A percentile compares a stretch with the other conserved stretches of the same genome.
phyloP scores from a whole-genome alignment of 106 monocot genomes.

The Acorus calamus region DNA sequence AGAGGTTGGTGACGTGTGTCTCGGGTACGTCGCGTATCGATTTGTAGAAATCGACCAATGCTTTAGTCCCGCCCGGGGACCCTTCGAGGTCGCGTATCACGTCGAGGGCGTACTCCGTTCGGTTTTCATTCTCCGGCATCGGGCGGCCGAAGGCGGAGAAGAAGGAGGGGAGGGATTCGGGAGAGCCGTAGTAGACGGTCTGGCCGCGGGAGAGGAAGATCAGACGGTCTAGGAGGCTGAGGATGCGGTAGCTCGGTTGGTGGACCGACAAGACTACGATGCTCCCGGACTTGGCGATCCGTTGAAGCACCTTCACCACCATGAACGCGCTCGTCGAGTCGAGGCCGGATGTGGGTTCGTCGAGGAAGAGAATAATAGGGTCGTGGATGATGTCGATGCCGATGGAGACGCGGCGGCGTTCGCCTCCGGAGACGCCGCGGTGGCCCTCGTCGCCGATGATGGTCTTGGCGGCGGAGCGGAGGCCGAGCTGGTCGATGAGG shows the following conservation, averaged over 20 bases:
- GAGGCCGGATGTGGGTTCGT: too few relatives aligned
- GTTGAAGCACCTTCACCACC: slow-evolving; percentile 78
- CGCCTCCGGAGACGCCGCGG: slow-evolving; percentile 79
- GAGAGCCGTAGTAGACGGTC: slow-evolving; percentile 56
- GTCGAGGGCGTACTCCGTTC: too few relatives aligned
- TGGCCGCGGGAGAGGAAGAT: slow-evolving; percentile 70
- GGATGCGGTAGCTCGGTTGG: slow-evolving; percentile 80
- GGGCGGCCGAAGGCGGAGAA: slow-evolving; percentile 9
- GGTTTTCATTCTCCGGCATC: too few relatives aligned
- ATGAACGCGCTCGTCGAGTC: slow-evolving; percentile 66
- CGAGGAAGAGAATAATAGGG: slow-evolving; percentile 63
- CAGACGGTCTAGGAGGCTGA: slow-evolving; percentile 64
- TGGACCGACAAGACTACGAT: slow-evolving; percentile 83
- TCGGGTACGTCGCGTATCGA: neutral
- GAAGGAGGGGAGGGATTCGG: slow-evolving; percentile 36
- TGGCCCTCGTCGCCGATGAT: slow-evolving; percentile 81
- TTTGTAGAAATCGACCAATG: too few relatives aligned
- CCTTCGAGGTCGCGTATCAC: too few relatives aligned
- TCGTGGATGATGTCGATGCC: slow-evolving; percentile 93
- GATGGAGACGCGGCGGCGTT: slow-evolving; percentile 73
- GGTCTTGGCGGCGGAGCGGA: slow-evolving; percentile 44
- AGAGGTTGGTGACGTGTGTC: neutral
- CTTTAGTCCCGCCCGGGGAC: too few relatives aligned
- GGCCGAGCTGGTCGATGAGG: slow-evolving; percentile 71
- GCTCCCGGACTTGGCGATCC: slow-evolving; percentile 85